Base-by-base conservation (phyloP, 768 basidiomycete species). In the Cystoderma amianthinum region DNA sequence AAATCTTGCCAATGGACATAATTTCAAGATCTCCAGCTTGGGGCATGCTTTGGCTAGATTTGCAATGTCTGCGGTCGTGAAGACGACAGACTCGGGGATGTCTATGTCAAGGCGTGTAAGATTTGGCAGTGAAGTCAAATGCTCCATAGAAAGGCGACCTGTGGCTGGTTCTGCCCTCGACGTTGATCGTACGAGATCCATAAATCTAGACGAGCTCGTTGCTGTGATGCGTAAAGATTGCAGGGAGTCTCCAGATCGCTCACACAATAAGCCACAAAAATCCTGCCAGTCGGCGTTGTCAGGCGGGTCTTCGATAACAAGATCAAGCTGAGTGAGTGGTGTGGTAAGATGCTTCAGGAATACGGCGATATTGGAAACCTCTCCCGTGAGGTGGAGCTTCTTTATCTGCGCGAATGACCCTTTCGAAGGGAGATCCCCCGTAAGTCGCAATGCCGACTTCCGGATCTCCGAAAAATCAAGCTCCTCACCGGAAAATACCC, bases 291-390 rank as follows among this genome's bases (percentile, higher is more conserved):
- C 85, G 5, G 71, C 72, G 43, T 72, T 71, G 53, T 80, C 78
- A 16, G 84, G 83, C 12, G 86, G 84, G 50, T 89, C 86, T 48
- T 89, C 86, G 48, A 89, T 82, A 56, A 80, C 67, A 28, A 89
- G 74, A 37, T 88, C 86, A 40, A 89, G 68, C 39, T 74, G 71
- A n/a, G 68, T 65, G 53, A 88, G 61, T n/a, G 73, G 68, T 56
- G 74, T 77, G 15, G 77, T 71, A 50, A 88, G 57, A 52, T 85
- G 82, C 50, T 72, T 78, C 48, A 88, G 59, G 65, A 88, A 89
- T 5, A 79, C 76, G 7, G 76, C 75, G 42, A 87, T 76, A 57
- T 80, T 85, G 5, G 74, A 69, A 5, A 76, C 77, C 45, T 82
- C 79, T 43, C 86, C 86, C 1, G 81, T 82, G 20, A 89, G 67